Evolutionary conservation across 2,329 filamentous ascomycete genomes (phyloP).

Genomic region (Mycosphaerella sp.): DNA sequence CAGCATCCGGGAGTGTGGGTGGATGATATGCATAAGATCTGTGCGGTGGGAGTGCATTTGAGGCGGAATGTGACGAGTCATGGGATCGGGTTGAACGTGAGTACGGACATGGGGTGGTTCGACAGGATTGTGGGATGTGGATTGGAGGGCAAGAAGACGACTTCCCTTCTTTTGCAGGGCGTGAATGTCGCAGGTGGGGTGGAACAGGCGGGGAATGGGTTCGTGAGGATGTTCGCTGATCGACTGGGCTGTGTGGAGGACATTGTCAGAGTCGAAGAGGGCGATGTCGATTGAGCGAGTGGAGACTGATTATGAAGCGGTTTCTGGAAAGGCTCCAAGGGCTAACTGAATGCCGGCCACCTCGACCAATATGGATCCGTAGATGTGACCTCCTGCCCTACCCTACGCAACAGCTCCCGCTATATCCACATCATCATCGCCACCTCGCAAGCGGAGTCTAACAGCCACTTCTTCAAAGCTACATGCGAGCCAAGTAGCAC

Average conservation of each 20-base stretch:
- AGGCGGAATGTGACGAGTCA: slow-evolving; percentile 75
- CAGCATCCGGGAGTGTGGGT: slow-evolving; percentile 81
- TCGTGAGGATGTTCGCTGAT: slow-evolving; percentile 38
- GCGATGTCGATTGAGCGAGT: slow-evolving; percentile 10
- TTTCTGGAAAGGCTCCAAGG: too few species aligned
- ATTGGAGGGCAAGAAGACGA: slow-evolving; percentile 69
- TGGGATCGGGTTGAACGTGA: slow-evolving; percentile 76
- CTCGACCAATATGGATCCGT: too few species aligned
- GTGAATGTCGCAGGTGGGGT: slow-evolving; percentile 32
- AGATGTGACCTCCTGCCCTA: too few species aligned
- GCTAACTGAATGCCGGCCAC: too few species aligned
- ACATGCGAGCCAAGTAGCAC: too few species aligned
- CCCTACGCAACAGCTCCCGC: too few species aligned
- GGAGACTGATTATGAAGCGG: too few species aligned
- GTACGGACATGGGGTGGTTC: slow-evolving; percentile 58
- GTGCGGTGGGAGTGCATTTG: slow-evolving; percentile 87
- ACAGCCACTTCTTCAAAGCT: too few species aligned
- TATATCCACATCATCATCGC: too few species aligned
- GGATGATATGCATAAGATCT: slow-evolving; percentile 62
- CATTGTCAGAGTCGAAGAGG: slow-evolving; percentile 19
- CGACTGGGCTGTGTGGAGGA: slow-evolving; percentile 25
- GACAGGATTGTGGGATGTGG: slow-evolving; percentile 85
- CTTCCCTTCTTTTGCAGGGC: slow-evolving; percentile 60
- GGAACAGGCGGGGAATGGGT: slow-evolving; percentile 36
- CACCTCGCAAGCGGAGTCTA: too few species aligned